Evolutionary conservation across 352 stramenopile species (phyloP).

Genomic region (Phytophthora podocarpi): DNA sequence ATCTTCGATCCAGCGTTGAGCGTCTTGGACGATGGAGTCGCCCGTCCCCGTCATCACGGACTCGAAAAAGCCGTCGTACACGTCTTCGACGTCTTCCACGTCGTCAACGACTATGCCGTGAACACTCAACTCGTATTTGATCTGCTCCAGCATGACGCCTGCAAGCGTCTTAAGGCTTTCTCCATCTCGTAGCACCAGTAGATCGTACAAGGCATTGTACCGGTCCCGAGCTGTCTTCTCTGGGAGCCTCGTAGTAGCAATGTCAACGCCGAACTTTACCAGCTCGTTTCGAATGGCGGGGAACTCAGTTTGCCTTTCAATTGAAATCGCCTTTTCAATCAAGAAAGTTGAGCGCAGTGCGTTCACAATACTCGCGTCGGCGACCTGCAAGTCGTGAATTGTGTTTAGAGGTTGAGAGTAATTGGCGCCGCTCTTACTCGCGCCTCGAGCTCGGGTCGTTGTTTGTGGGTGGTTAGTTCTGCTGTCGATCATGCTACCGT

Average conservation of each 20-base stretch:
- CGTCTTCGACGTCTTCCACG: constrained; percentile 63
- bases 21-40: constrained; percentile 65
- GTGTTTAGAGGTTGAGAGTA: constrained; percentile 36
- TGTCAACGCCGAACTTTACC: constrained; percentile 58
- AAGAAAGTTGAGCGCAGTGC: constrained; percentile 64
- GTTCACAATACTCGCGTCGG: constrained; percentile 59
- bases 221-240: constrained; percentile 29
- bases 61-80: constrained; percentile 70
- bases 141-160: constrained; percentile 59
- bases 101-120: constrained; percentile 67
- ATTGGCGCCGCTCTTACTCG: background rate
- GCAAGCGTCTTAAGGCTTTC: constrained; percentile 69
- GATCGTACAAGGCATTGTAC: constrained; percentile 64
- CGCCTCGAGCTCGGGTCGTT: background rate
- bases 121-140: constrained; percentile 63
- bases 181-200: constrained; percentile 71
- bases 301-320: constrained; percentile 50
- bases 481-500: background rate
- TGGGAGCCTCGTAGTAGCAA: constrained; percentile 15
- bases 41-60: constrained; percentile 58
- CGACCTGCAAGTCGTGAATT: constrained; percentile 61
- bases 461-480: background rate
- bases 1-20: constrained; percentile 67
- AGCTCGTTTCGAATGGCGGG: constrained; percentile 51
- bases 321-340: constrained; percentile 74